phyloP scores from a whole-genome alignment of 2,329 filamentous ascomycete species.

The Hypoxylon sp. region DNA sequence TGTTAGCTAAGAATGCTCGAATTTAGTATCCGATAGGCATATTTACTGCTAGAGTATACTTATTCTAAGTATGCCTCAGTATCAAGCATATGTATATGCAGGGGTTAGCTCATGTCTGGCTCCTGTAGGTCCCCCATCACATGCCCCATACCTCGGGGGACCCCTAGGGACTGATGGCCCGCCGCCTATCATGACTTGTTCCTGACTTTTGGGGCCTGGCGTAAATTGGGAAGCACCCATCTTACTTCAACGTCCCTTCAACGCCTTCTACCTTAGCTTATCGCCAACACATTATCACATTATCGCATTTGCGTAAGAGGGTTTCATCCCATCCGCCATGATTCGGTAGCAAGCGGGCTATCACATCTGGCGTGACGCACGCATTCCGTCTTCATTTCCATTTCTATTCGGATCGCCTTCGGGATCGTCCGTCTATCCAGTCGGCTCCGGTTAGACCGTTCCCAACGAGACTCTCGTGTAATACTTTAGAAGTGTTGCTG shows the following conservation, averaged over 20 bases:
- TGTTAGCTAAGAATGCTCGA: constrained; percentile 6
- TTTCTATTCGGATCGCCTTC: constrained; percentile 31
- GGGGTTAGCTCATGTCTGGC: constrained; percentile 25
- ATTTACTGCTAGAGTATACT: constrained; percentile 5
- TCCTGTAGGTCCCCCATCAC: constrained; percentile 30
- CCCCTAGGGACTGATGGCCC: constrained; percentile 15
- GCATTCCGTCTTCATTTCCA: constrained; percentile 27
- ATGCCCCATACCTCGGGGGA: constrained; percentile 20
- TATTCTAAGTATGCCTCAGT: neutral
- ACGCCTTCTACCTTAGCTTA: constrained; percentile 8
- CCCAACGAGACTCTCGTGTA: constrained; percentile 11
- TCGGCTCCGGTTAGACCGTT: constrained; percentile 20
- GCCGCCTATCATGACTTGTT: constrained; percentile 39
- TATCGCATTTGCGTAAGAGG: constrained; percentile 26
- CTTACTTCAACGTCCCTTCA: constrained; percentile 8
- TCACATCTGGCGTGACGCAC: constrained; percentile 31
- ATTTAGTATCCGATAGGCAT: neutral
- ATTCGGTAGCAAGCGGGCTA: constrained; percentile 36
- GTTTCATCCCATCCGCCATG: constrained; percentile 37
- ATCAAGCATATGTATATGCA: constrained; percentile 23
- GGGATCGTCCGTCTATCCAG: constrained; percentile 27
- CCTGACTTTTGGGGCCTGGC: constrained; percentile 20
- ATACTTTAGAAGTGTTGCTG: constrained; percentile 15
- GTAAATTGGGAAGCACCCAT: constrained; percentile 19
- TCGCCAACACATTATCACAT: constrained; percentile 21